A percentile compares a stretch with the other conserved stretches of the same genome.
These are phyloP conservation scores for Tetraselmis striata DNA, from an alignment of 139 green algal genomes.

Conservation along the genomic window DNA sequence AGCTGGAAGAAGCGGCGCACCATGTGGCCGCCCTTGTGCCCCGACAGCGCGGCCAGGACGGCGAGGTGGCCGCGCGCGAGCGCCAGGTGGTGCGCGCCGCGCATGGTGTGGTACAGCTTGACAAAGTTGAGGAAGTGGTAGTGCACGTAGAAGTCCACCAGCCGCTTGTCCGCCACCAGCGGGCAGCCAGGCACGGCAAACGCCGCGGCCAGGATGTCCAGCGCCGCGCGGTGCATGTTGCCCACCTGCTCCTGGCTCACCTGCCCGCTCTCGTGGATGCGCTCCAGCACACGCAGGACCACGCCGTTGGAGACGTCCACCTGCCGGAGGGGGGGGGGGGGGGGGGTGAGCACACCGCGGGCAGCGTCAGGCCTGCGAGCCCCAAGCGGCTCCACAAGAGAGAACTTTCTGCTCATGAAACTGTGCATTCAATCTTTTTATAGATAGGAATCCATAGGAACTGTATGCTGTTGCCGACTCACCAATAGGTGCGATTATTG, in stretches of 20 bases:
- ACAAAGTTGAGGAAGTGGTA: conserved; percentile 41
- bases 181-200: conserved; percentile 29
- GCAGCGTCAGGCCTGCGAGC: too few species aligned
- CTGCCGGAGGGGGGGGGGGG: background rate
- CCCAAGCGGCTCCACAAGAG: too few species aligned
- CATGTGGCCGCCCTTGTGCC: conserved; percentile 1
- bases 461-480: too few species aligned
- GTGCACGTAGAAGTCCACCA: conserved; percentile 36
- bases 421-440: too few species aligned
- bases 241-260: background rate
- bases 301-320: conserved; percentile 6
- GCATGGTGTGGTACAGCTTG: conserved; percentile 35
- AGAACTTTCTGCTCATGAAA: too few species aligned
- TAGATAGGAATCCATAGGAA: too few species aligned
- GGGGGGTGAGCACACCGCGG: too few species aligned
- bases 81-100: background rate
- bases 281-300: conserved; percentile 11
- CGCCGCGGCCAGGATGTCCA: conserved; percentile 21
- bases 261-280: background rate
- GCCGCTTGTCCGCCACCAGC: conserved; percentile 19
- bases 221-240: conserved; percentile 14
- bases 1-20: conserved; percentile 35
- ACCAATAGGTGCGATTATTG: too few species aligned
- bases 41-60: conserved; percentile 29
- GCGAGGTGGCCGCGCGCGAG: conserved; percentile 31